phyloP scores from a whole-genome alignment of 768 basidiomycete species.

The Mycena pura region DNA sequence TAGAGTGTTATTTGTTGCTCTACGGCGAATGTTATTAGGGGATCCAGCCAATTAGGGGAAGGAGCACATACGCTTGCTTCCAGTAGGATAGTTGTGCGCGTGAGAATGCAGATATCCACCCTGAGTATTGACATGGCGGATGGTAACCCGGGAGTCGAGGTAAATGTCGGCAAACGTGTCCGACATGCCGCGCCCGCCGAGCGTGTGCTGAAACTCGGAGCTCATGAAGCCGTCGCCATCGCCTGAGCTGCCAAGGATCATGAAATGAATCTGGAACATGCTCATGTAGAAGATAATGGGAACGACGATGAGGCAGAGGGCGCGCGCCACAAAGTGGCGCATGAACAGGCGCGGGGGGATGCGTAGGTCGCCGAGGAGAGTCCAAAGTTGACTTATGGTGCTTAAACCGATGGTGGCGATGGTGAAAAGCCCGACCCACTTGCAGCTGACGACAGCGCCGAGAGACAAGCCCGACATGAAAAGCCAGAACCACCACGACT shows the following conservation, averaged over 20 bases:
- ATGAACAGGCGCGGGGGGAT: constrained; percentile 78
- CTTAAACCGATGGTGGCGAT: constrained; percentile 91
- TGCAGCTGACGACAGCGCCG: constrained; percentile 92
- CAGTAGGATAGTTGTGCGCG: constrained; percentile 84
- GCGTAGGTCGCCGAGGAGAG: constrained; percentile 84
- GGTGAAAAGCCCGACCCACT: constrained; percentile 99
- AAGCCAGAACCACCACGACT: constrained; percentile 94
- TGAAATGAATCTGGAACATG: constrained; percentile 97
- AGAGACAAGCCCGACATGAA: constrained; percentile 85
- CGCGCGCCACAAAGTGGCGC: constrained; percentile 87
- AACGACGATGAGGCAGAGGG: constrained; percentile 85
- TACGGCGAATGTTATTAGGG: constrained; percentile 38
- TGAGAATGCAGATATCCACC: constrained; percentile 99
- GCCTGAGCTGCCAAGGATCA: constrained; percentile 86
- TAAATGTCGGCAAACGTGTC: constrained; percentile 94
- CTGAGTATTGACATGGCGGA: constrained; percentile 95
- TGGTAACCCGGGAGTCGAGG: constrained; percentile 79
- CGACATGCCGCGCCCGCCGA: constrained; percentile 87
- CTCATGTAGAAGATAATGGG: constrained; percentile 92
- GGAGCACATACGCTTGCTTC: constrained; percentile 75
- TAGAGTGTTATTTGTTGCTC: constrained; percentile 99
- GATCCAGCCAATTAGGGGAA: background rate
- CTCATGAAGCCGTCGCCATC: constrained; percentile 99
- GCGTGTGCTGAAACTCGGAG: constrained; percentile 96
- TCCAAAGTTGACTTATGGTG: constrained; percentile 89